phyloP scores from a whole-genome alignment of 306 rosid species.

The Arachis stenosperma region DNA sequence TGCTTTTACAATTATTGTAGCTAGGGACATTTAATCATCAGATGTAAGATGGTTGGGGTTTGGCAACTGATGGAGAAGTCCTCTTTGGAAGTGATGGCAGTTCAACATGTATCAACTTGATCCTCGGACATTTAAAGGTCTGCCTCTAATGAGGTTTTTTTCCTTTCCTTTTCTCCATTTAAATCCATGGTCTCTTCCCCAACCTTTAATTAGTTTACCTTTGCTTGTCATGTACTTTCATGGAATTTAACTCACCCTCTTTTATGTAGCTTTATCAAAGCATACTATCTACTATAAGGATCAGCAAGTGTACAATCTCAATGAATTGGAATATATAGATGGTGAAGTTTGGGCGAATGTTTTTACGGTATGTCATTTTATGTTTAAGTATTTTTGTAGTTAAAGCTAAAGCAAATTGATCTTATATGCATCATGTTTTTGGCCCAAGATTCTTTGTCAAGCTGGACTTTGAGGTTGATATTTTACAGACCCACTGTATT shows the following conservation, averaged over 20 bases:
- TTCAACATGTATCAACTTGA: slow-evolving; percentile 73
- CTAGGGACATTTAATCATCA: slow-evolving; percentile 66
- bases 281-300: slow-evolving; percentile 67
- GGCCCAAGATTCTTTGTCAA: slow-evolving; percentile 17
- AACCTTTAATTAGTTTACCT: not conserved
- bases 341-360: slow-evolving; percentile 97
- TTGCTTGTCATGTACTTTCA: slow-evolving; percentile 16
- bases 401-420: not conserved
- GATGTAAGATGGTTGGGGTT: slow-evolving; percentile 97
- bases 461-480: slow-evolving; percentile 32
- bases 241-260: slow-evolving; percentile 25
- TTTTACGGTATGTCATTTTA: slow-evolving; percentile 50
- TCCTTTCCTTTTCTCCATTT: too few relatives aligned
- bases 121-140: slow-evolving; percentile 73
- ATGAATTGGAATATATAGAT: slow-evolving; percentile 83
- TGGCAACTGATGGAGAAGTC: slow-evolving; percentile 86
- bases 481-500: slow-evolving; percentile 83
- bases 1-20: slow-evolving; percentile 46
- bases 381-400: slow-evolving; percentile 22
- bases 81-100: slow-evolving; percentile 94
- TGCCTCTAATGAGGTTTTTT: slow-evolving; percentile 1
- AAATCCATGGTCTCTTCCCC: too few relatives aligned
- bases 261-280: slow-evolving; percentile 59
- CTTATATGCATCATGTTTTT: not conserved
- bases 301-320: slow-evolving; percentile 71